These are phyloP conservation scores for Sporisorium exsertum DNA, from an alignment of 1,284 basidiomycete species.

Conservation along the genomic window DNA sequence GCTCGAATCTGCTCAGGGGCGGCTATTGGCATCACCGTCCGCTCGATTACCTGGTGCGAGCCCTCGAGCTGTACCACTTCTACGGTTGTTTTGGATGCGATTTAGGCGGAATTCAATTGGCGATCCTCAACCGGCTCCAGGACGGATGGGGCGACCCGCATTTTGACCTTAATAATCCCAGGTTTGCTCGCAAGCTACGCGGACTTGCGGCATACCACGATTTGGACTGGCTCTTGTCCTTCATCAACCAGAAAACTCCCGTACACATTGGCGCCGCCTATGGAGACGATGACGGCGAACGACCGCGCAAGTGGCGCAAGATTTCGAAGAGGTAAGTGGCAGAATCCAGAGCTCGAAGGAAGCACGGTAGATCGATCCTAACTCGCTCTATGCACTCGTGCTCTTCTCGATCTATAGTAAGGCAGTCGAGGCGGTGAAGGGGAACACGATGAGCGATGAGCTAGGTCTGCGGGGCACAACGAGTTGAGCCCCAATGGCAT, in stretches of 20 bases:
- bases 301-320: constrained; percentile 15
- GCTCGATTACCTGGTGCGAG: not conserved
- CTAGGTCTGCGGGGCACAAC: no score
- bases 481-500: no score
- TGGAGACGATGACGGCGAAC: not conserved
- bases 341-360: not conserved
- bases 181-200: not conserved
- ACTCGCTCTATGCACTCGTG: not conserved
- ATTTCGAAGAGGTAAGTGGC: constrained; percentile 10
- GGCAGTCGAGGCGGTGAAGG: not conserved
- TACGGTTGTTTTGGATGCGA: constrained; percentile 1
- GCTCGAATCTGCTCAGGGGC: not conserved
- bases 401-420: not conserved
- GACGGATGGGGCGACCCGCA: not conserved
- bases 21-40: not conserved
- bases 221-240: not conserved
- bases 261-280: not conserved
- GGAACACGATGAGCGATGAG: no score
- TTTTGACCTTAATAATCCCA: not conserved
- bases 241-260: not conserved
- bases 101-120: not conserved
- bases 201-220: not conserved
- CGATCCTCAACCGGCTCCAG: not conserved
- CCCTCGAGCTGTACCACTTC: not conserved
- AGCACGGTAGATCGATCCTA: not conserved